Base-by-base conservation (phyloP, 2,329 filamentous ascomycete species). In the Emmonsia crescens region DNA sequence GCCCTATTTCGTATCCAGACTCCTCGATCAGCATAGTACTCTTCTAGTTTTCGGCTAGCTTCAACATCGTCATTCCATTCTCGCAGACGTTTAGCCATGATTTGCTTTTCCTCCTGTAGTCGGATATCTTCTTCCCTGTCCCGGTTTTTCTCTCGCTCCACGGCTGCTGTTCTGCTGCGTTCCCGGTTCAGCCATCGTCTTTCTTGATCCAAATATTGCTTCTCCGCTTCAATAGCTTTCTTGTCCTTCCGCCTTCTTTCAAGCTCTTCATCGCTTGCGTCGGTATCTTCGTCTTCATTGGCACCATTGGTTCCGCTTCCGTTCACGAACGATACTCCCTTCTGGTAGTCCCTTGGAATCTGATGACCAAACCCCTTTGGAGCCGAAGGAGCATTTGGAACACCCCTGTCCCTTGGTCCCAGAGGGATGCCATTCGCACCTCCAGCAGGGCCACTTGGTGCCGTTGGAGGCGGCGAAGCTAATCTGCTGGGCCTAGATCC, bases 41-140 rank as follows among this genome's bases (percentile, higher is more conserved):
- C 83, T 64, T 91, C 85, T 2, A 79, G 77, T 74, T 90, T 91
- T 29, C 87, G 82, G 21, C 80, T 80, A 6, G 84, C 82, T 75
- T 97, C 92, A n/a, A 82, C 78, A 67, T 96, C 91, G 68, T 99
- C 94, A 68, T 97, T 88, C 84, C 91, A 97, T n/a, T 87, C 85
- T 54, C 82, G 81, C 14, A 96, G 80, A 61, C 88, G 83, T 68
- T 89, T 85, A 8, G 88, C 83, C 75, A 88, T 86, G 57, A 85
- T 84, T 36, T 87, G 84, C 63, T 82, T 84, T 59, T 84, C 82
- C 56, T 85, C 82, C 64, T 86, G 83, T 2, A 83, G 74, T 21
- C 85, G 85, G 29, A 84, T 84, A 3, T 84, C 82, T 67, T 96
- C 89, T 57, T 89, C 86, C 64, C 85, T 85, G 70, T 96, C 90